Evolutionary conservation across 768 basidiomycete species (phyloP).

Genomic region (Pholiota conissans): DNA sequence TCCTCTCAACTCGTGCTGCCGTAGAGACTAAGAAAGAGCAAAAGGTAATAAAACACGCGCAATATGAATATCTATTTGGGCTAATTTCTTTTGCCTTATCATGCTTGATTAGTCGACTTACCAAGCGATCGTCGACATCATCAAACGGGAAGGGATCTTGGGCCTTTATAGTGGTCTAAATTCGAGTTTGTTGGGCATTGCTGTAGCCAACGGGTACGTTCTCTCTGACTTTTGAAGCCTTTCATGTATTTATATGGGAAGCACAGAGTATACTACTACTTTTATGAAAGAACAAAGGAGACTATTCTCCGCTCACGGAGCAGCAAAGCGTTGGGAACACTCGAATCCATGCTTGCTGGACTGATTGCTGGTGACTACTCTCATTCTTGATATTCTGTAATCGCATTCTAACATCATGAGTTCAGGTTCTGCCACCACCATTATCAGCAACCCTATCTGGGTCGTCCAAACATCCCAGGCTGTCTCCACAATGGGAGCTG

Average conservation of each 20-base stretch:
- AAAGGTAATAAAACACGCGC: conserved; percentile 49
- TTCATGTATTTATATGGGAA: conserved; percentile 1
- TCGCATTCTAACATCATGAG: background rate
- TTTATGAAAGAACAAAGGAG: conserved; percentile 73
- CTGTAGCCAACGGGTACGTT: conserved; percentile 85
- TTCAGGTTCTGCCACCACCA: conserved; percentile 84
- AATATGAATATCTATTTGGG: background rate
- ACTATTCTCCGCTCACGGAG: conserved; percentile 52
- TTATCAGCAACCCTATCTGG: conserved; percentile 95
- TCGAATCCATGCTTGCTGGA: conserved; percentile 89
- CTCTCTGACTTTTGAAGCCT: background rate
- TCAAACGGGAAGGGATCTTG: conserved; percentile 80
- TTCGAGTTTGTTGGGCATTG: conserved; percentile 87
- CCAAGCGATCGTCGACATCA: conserved; percentile 68
- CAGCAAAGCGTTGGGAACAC: conserved; percentile 71
- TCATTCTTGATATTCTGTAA: background rate
- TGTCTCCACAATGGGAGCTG: conserved; percentile 52
- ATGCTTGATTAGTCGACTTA: conserved; percentile 50
- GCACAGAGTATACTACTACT: conserved; percentile 87
- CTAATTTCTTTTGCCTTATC: background rate
- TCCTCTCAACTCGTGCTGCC: conserved; percentile 90
- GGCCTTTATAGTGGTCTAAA: conserved; percentile 88
- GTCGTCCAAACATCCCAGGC: conserved; percentile 92
- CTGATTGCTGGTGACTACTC: conserved; percentile 71
- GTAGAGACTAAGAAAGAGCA: conserved; percentile 81